Conservation (phyloP, 2,329 filamentous ascomycete species). For the Lecanicillium sp. region DNA sequence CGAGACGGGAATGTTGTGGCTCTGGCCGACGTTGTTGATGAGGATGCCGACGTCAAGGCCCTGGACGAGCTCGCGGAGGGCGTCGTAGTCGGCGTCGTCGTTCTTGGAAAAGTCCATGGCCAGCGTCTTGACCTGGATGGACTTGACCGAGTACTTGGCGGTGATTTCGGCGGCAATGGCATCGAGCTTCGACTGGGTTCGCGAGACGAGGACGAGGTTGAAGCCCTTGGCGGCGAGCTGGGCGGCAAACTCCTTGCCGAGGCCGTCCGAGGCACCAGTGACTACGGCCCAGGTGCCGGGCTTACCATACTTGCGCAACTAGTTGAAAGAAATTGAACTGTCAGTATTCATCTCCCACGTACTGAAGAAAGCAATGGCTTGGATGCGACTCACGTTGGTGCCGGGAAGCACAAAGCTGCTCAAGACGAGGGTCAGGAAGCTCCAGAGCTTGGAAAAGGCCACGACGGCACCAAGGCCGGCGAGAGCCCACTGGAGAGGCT, state of each 20-base stretch:
- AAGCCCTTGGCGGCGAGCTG: conserved; percentile 88
- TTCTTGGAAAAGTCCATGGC: conserved; percentile 90
- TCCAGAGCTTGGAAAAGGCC: conserved; percentile 47
- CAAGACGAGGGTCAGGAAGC: conserved; percentile 53
- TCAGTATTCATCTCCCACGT: no score
- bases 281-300: conserved; percentile 91
- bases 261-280: conserved; percentile 90
- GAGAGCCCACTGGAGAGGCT: conserved; percentile 36
- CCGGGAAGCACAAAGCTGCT: conserved; percentile 62
- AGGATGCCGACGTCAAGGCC: conserved; percentile 78
- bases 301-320: conserved; percentile 86
- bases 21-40: conserved; percentile 95
- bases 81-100: conserved; percentile 70
- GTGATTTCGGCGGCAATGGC: conserved; percentile 68
- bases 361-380: no score
- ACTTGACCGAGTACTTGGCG: conserved; percentile 52
- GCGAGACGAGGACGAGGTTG: conserved; percentile 90
- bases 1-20: conserved; percentile 84
- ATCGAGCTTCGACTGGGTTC: conserved; percentile 87
- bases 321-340: conserved; percentile 8
- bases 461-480: conserved; percentile 52
- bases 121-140: conserved; percentile 65
- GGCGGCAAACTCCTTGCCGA: conserved; percentile 91
- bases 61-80: conserved; percentile 58
- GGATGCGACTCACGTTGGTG: conserved; percentile 43